Conservation (phyloP, 1,139 yeast species). For the Saccharomycopsis crataegensis region DNA sequence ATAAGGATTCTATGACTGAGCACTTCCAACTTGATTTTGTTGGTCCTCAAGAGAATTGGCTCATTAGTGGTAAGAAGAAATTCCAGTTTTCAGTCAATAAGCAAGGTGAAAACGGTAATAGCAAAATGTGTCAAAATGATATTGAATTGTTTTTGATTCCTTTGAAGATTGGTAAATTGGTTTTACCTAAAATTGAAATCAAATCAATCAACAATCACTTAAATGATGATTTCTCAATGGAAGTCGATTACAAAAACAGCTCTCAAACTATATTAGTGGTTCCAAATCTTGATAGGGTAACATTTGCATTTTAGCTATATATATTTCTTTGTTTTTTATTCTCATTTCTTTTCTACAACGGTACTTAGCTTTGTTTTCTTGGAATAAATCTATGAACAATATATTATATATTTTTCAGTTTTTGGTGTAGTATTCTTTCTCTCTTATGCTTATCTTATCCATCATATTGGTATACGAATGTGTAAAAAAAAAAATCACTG, state of each 20-base stretch:
- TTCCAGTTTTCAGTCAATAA: constrained; percentile 37
- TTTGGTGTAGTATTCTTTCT: background rate
- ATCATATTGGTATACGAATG: too few species aligned
- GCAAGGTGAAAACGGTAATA: constrained; percentile 17
- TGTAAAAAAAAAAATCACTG: too few species aligned
- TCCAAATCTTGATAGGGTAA: constrained; percentile 57
- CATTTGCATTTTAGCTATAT: constrained; percentile 44
- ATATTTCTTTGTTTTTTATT: background rate
- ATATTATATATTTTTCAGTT: background rate
- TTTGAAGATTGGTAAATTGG: constrained; percentile 62
- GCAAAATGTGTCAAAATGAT: constrained; percentile 17
- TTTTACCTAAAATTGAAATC: constrained; percentile 59
- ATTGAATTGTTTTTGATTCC: constrained; percentile 57
- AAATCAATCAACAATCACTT: constrained; percentile 28
- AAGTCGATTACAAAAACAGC: constrained; percentile 59
- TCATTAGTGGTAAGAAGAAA: constrained; percentile 56
- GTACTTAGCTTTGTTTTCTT: background rate
- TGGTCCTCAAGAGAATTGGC: constrained; percentile 49
- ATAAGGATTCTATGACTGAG: constrained; percentile 19
- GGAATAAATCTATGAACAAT: background rate
- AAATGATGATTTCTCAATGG: constrained; percentile 39
- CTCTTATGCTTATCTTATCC: too few species aligned
- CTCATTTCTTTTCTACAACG: background rate
- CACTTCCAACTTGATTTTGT: constrained; percentile 35
- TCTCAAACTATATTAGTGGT: constrained; percentile 65